Evolutionary conservation across 257 asterid genomes (phyloP).

Genomic region (Scutellaria baicalensis): DNA sequence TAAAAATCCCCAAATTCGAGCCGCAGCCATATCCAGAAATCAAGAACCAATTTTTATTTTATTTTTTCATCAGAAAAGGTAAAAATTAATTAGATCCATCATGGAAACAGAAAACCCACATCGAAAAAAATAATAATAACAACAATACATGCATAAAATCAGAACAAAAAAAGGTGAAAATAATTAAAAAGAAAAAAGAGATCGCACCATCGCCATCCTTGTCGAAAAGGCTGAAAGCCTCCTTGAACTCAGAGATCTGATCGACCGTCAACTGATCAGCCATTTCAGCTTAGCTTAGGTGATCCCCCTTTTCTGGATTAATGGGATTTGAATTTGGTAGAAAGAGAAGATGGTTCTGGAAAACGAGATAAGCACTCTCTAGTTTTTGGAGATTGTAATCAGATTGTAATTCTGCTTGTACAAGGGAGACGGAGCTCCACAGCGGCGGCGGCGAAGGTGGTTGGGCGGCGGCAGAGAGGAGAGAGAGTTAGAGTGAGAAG

Average conservation of each 20-base stretch:
- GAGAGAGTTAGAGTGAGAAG: too few relatives aligned
- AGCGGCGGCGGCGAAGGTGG: too few relatives aligned
- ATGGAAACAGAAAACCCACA: not conserved
- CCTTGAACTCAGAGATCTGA: slow-evolving; percentile 59
- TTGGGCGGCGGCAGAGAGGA: too few relatives aligned
- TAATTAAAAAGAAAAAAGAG: not conserved
- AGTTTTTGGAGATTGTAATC: not conserved
- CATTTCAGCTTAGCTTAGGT: slow-evolving; percentile 24
- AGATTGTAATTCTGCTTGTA: too few relatives aligned
- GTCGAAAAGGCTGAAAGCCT: slow-evolving; percentile 48
- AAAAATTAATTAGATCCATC: slow-evolving; percentile 18
- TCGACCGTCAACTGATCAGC: slow-evolving; percentile 53
- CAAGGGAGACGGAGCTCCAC: too few relatives aligned
- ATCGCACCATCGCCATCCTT: slow-evolving; percentile 53
- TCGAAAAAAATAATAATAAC: not conserved
- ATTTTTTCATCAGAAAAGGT: not conserved
- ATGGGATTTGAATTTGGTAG: not conserved
- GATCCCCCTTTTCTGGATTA: not conserved
- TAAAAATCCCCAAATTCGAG: not conserved
- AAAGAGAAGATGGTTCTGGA: too few relatives aligned
- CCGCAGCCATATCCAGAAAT: not conserved
- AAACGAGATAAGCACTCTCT: too few relatives aligned
- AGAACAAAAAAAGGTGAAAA: not conserved
- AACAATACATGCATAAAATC: not conserved
- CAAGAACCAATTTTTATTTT: slow-evolving; percentile 10